phyloP scores from a whole-genome alignment of 495 filamentous ascomycete genomes.

The Articulospora tetracladia region DNA sequence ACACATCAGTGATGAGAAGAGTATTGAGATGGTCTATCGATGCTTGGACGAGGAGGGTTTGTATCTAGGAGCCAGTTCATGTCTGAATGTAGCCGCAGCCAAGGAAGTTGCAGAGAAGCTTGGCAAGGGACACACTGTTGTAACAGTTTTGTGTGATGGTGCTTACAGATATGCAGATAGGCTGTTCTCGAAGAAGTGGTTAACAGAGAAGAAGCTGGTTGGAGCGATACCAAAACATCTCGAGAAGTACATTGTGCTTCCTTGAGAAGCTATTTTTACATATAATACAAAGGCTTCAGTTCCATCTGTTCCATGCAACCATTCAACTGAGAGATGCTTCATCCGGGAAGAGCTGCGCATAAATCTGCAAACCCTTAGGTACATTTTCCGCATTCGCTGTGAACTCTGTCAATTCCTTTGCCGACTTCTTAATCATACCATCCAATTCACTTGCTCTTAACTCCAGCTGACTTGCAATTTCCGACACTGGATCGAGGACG shows the following conservation, averaged over 20 bases:
- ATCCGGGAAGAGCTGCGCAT: constrained; percentile 4
- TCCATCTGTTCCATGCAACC: neutral
- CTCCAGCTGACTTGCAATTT: constrained; percentile 16
- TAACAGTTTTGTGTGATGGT: constrained; percentile 91
- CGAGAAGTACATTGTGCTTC: constrained; percentile 80
- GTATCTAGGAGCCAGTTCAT: constrained; percentile 90
- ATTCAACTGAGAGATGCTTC: neutral
- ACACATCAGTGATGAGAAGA: constrained; percentile 86
- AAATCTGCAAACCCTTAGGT: constrained; percentile 3
- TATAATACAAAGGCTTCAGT: constrained; percentile 5
- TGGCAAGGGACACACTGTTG: constrained; percentile 85
- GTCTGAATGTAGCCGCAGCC: constrained; percentile 91
- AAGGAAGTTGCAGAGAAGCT: constrained; percentile 91
- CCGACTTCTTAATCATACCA: neutral
- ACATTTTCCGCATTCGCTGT: neutral
- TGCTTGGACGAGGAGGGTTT: constrained; percentile 95
- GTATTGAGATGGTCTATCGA: constrained; percentile 95
- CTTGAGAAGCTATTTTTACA: constrained; percentile 19
- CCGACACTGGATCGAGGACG: constrained; percentile 33
- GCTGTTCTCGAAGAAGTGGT: constrained; percentile 85
- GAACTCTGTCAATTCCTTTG: neutral
- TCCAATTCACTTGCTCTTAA: constrained; percentile 8
- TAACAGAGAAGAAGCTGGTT: constrained; percentile 78
- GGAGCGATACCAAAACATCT: constrained; percentile 80
- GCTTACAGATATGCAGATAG: constrained; percentile 95